Percentiles rank a stretch among this genome's conserved stretches.
These are phyloP conservation scores for Hypoxylon sp. DNA, from an alignment of 2,329 filamentous ascomycete genomes.

Conservation along the genomic window DNA sequence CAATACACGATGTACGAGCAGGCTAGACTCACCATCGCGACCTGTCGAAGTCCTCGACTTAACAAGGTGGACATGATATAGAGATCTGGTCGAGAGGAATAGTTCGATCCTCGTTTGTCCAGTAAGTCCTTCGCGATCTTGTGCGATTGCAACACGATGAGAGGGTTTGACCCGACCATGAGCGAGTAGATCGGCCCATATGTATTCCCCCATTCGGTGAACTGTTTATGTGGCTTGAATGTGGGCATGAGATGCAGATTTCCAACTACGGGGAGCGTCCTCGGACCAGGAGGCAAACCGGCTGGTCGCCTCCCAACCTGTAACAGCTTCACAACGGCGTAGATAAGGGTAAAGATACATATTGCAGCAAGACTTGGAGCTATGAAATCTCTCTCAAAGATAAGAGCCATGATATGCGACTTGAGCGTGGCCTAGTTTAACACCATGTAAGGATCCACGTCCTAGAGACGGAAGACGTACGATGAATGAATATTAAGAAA, in stretches of 20 bases:
- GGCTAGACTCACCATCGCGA: constrained; percentile 11
- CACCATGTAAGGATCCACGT: background rate
- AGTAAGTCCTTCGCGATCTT: constrained; percentile 64
- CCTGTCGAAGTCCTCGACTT: constrained; percentile 8
- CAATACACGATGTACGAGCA: background rate
- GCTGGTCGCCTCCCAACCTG: background rate
- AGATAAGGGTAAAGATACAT: constrained; percentile 3
- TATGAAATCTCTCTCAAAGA: background rate
- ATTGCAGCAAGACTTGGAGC: background rate
- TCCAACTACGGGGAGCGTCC: constrained; percentile 64
- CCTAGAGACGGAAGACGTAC: background rate
- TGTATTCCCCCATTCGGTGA: constrained; percentile 64
- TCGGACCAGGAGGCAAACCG: constrained; percentile 62
- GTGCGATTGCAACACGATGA: constrained; percentile 62
- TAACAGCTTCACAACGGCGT: background rate
- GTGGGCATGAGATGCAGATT: constrained; percentile 65
- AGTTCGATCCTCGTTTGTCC: constrained; percentile 64
- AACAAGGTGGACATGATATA: constrained; percentile 58
- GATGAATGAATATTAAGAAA: background rate
- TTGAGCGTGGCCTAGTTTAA: background rate
- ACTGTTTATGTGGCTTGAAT: constrained; percentile 59
- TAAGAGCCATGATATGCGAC: background rate
- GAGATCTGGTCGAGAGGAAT: constrained; percentile 60
- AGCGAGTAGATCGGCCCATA: constrained; percentile 66
- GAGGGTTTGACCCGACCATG: constrained; percentile 62